phyloP scores from a whole-genome alignment of 2,329 filamentous ascomycete species.

The Alternaria triticina region DNA sequence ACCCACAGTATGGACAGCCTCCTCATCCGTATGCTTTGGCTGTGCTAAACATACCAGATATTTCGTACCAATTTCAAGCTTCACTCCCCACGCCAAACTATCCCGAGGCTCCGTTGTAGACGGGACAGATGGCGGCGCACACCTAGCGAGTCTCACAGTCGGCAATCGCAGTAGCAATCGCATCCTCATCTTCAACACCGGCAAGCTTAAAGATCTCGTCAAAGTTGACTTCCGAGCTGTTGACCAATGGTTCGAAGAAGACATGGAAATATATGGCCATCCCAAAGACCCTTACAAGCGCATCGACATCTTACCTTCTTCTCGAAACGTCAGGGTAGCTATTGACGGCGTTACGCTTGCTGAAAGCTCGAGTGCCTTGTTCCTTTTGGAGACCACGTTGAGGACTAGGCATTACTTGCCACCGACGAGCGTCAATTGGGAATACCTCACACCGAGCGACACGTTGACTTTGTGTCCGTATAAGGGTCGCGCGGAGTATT shows the following conservation, averaged over 20 bases:
- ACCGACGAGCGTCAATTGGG: slow-evolving; percentile 56
- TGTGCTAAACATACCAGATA: slow-evolving; percentile 23
- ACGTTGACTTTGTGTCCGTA: slow-evolving; percentile 69
- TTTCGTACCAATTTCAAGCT: slow-evolving; percentile 34
- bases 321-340: slow-evolving; percentile 60
- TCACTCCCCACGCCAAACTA: slow-evolving; percentile 28
- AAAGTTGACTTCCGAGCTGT: slow-evolving; percentile 41
- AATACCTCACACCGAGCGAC: slow-evolving; percentile 57
- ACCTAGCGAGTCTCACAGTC: slow-evolving; percentile 30
- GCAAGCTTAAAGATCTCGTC: slow-evolving; percentile 31
- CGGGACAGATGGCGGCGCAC: slow-evolving; percentile 24
- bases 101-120: slow-evolving; percentile 17
- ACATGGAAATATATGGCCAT: slow-evolving; percentile 65
- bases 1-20: slow-evolving; percentile 35
- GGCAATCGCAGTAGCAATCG: slow-evolving; percentile 26
- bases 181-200: slow-evolving; percentile 37
- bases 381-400: slow-evolving; percentile 67
- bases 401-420: slow-evolving; percentile 67
- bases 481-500: slow-evolving; percentile 70
- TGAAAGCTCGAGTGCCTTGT: slow-evolving; percentile 53
- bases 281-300: slow-evolving; percentile 73
- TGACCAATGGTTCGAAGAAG: slow-evolving; percentile 64
- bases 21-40: not conserved
- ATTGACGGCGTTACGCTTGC: slow-evolving; percentile 56
- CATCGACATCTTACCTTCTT: slow-evolving; percentile 65